A percentile compares a stretch with the other conserved stretches of the same genome.
phyloP scores from a whole-genome alignment of 306 rosid genomes.

The Ochetophila trinervis region DNA sequence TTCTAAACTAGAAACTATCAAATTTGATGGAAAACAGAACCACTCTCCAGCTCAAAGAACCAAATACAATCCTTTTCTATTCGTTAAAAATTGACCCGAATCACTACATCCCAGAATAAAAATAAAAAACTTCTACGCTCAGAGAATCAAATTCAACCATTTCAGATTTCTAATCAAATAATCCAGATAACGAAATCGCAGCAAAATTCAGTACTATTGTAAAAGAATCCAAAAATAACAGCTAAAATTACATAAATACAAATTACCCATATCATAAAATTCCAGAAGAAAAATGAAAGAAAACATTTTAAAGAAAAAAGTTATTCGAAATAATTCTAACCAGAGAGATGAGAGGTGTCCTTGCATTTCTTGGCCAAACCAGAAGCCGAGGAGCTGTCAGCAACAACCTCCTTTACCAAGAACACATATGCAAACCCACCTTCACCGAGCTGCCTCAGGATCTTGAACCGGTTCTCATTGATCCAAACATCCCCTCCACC shows the following conservation, averaged over 20 bases:
- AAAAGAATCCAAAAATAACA: neutral
- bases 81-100: neutral
- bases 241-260: neutral
- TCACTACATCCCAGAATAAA: slow-evolving; percentile 6
- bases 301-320: neutral
- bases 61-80: slow-evolving; percentile 10
- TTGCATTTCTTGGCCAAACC: slow-evolving; percentile 71
- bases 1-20: neutral
- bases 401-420: slow-evolving; percentile 67
- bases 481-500: slow-evolving; percentile 98
- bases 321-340: slow-evolving; percentile 34
- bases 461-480: slow-evolving; percentile 87
- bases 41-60: neutral
- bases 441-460: slow-evolving; percentile 94
- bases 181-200: too few species aligned
- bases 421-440: slow-evolving; percentile 93
- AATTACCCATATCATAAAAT: slow-evolving; percentile 33
- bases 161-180: neutral
- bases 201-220: too few species aligned
- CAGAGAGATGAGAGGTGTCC: slow-evolving; percentile 71
- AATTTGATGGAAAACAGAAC: neutral
- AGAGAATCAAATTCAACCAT: neutral
- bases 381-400: slow-evolving; percentile 44
- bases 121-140: neutral
- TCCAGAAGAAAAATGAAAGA: neutral